These are phyloP conservation scores for Annona cherimola DNA, from an alignment of 164 flowering plant genomes.

Conservation along the genomic window DNA sequence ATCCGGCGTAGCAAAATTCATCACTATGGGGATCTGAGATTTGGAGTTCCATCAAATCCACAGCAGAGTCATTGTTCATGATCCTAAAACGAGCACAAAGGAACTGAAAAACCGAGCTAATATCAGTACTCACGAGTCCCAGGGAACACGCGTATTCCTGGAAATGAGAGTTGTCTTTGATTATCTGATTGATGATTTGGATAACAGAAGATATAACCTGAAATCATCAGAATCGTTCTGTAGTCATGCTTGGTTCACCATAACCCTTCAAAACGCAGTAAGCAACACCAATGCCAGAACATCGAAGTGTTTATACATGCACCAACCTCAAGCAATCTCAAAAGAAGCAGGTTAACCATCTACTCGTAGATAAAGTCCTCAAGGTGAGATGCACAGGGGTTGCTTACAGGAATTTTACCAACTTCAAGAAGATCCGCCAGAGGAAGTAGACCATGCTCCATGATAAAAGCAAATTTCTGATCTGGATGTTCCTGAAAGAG, in stretches of 20 bases:
- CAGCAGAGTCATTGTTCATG: background rate
- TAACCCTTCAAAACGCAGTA: background rate
- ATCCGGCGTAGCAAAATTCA: conserved; percentile 82
- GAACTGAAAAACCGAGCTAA: background rate
- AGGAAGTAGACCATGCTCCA: conserved; percentile 92
- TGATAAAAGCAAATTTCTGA: conserved; percentile 78
- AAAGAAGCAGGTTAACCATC: background rate
- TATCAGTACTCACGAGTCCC: conserved; percentile 66
- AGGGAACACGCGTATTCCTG: conserved; percentile 97
- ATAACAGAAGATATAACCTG: conserved; percentile 94
- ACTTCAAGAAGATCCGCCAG: conserved; percentile 86
- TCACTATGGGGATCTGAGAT: conserved; percentile 75
- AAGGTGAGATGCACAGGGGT: background rate
- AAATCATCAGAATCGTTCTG: conserved; percentile 1
- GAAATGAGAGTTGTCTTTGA: conserved; percentile 75
- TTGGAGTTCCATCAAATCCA: conserved; percentile 5
- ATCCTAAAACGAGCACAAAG: background rate
- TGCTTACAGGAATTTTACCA: conserved; percentile 72
- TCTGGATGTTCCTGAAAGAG: conserved; percentile 90
- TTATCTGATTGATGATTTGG: conserved; percentile 79
- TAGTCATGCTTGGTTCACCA: background rate
- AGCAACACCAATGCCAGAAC: background rate
- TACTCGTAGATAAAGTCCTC: background rate
- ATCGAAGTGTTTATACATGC: background rate
- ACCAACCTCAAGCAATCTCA: background rate